Evolutionary conservation across 2,329 filamentous ascomycete genomes (phyloP).

Genomic region (Talaromyces funiculosus): DNA sequence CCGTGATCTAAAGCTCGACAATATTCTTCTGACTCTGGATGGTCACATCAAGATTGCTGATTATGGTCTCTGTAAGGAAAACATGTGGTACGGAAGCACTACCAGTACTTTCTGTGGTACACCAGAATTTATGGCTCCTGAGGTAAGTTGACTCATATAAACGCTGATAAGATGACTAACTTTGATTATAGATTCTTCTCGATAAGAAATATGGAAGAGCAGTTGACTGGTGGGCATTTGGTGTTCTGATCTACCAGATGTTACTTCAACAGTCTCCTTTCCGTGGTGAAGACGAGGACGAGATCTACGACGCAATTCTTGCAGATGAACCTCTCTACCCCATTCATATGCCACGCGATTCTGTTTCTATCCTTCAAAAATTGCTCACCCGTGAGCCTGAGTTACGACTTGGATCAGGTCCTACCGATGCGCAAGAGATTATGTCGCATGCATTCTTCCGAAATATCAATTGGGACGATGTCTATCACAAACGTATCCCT

Average conservation of each 20-base stretch:
- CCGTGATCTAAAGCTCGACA: constrained; percentile 71
- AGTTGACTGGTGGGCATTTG: constrained; percentile 99
- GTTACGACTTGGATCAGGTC: constrained; percentile 83
- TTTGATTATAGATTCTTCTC: constrained; percentile 67
- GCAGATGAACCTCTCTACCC: constrained; percentile 96
- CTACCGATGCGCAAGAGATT: constrained; percentile 95
- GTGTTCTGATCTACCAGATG: constrained; percentile 99
- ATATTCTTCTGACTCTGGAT: constrained; percentile 89
- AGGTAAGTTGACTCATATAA: constrained; percentile 52
- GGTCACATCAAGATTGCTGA: constrained; percentile 98
- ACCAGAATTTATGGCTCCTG: constrained; percentile 99
- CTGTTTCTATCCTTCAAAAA: constrained; percentile 95
- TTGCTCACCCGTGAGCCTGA: constrained; percentile 93
- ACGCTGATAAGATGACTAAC: constrained; percentile 19
- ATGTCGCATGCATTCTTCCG: constrained; percentile 99
- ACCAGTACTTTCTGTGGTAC: constrained; percentile 98
- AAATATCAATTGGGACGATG: constrained; percentile 97
- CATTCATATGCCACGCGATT: constrained; percentile 97
- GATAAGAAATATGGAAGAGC: constrained; percentile 98
- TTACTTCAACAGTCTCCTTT: constrained; percentile 97
- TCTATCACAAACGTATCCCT: constrained; percentile 87
- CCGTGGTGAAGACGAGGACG: constrained; percentile 96
- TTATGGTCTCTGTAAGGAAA: constrained; percentile 98
- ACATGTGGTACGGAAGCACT: constrained; percentile 98
- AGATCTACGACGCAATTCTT: constrained; percentile 98